Conservation (phyloP, 73 alveolate genomes). For the Stentor roeselii region DNA sequence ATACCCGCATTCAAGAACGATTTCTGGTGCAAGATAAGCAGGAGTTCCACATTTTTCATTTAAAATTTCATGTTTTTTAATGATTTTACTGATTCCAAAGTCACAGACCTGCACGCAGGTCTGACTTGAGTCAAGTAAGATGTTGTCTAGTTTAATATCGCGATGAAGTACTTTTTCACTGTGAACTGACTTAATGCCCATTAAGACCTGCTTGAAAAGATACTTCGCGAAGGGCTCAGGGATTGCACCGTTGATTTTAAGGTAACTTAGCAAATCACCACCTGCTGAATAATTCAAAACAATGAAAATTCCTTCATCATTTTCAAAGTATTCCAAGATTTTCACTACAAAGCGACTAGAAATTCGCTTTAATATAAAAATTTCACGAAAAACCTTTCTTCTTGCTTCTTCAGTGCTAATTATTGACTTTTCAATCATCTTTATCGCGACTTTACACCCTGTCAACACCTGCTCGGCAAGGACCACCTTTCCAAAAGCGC, state of each 20-base stretch:
- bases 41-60: constrained; percentile 99
- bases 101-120: constrained; percentile 88
- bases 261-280: constrained; percentile 84
- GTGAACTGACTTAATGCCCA: constrained; percentile 94
- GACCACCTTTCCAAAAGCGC: constrained; percentile 76
- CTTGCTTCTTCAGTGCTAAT: constrained; percentile 64
- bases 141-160: constrained; percentile 96
- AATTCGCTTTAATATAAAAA: constrained; percentile 63
- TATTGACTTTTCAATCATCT: constrained; percentile 72
- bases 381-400: constrained; percentile 61
- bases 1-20: constrained; percentile 88
- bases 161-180: constrained; percentile 90
- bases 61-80: constrained; percentile 80
- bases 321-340: constrained; percentile 67
- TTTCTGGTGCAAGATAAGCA: constrained; percentile 98
- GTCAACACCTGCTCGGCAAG: constrained; percentile 58
- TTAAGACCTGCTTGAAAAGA: constrained; percentile 89
- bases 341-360: constrained; percentile 83
- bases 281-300: constrained; percentile 83
- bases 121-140: constrained; percentile 82
- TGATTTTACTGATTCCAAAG: constrained; percentile 94
- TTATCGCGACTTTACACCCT: constrained; percentile 71
- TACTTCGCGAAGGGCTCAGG: constrained; percentile 94
- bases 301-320: constrained; percentile 47
- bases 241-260: constrained; percentile 91